These are phyloP conservation scores for Paramecium tetraurelia DNA, from an alignment of 73 alveolate genomes.

Conservation along the genomic window DNA sequence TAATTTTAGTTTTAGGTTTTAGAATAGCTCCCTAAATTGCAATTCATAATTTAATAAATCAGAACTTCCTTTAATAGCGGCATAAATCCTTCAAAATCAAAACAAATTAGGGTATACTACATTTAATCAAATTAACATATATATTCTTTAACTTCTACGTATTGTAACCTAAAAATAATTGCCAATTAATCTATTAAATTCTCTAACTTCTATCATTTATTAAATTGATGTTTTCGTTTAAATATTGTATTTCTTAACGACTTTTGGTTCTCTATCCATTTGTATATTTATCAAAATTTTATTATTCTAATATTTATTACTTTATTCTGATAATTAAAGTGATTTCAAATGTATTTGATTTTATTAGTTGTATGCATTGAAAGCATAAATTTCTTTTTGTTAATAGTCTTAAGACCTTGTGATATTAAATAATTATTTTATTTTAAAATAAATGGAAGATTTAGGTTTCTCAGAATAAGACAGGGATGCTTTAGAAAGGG, in stretches of 20 bases:
- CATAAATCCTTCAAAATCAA: neutral
- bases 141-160: neutral
- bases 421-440: neutral
- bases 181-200: neutral
- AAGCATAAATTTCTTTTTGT: neutral
- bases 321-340: neutral
- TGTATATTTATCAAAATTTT: neutral
- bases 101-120: neutral
- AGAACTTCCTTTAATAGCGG: neutral
- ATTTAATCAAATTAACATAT: neutral
- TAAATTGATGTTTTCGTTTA: neutral
- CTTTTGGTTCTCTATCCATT: neutral
- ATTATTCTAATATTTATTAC: neutral
- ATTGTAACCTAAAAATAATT: neutral
- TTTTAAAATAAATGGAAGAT: constrained; percentile 24
- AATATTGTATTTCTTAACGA: neutral
- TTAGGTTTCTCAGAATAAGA: constrained; percentile 45
- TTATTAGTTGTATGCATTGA: neutral
- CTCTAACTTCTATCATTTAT: neutral
- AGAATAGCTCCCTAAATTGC: neutral
- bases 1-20: neutral
- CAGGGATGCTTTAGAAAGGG: constrained; percentile 71
- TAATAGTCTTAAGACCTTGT: neutral
- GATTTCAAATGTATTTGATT: neutral
- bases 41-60: neutral